phyloP scores from a whole-genome alignment of 495 filamentous ascomycete genomes.

The Polyplosphaeria fusca region DNA sequence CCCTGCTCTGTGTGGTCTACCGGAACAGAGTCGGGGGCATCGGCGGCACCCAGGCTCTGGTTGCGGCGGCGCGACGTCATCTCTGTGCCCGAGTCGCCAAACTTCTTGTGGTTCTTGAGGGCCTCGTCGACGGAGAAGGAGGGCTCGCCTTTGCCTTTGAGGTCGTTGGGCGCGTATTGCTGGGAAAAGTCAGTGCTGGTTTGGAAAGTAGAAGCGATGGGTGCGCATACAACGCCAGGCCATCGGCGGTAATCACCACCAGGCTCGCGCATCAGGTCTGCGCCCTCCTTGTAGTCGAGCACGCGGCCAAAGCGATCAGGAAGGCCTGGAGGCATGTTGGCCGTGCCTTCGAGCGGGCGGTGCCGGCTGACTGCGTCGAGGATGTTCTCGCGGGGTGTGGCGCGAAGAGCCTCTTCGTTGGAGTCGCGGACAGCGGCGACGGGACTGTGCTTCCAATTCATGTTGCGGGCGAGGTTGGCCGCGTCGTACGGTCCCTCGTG shows the following conservation, averaged over 20 bases:
- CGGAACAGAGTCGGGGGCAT: conserved; percentile 6
- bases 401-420: conserved; percentile 74
- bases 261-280: conserved; percentile 73
- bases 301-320: conserved; percentile 62
- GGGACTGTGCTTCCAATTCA: conserved; percentile 59
- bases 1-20: not conserved
- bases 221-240: conserved; percentile 58
- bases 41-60: conserved; percentile 23
- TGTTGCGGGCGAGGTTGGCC: conserved; percentile 67
- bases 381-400: conserved; percentile 79
- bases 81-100: conserved; percentile 36
- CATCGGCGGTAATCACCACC: conserved; percentile 65
- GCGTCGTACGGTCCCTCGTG: conserved; percentile 94
- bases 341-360: conserved; percentile 80
- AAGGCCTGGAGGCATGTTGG: conserved; percentile 69
- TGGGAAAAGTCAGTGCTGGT: conserved; percentile 34
- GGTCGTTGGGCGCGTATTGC: conserved; percentile 67
- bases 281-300: conserved; percentile 81
- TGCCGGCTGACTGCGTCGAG: conserved; percentile 70
- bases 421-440: conserved; percentile 71
- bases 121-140: conserved; percentile 64
- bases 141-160: conserved; percentile 80
- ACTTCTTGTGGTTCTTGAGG: conserved; percentile 52
- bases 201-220: not conserved
- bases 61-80: conserved; percentile 35